Conservation (phyloP, 2,329 filamentous ascomycete species). For the Orbilia javanica region DNA sequence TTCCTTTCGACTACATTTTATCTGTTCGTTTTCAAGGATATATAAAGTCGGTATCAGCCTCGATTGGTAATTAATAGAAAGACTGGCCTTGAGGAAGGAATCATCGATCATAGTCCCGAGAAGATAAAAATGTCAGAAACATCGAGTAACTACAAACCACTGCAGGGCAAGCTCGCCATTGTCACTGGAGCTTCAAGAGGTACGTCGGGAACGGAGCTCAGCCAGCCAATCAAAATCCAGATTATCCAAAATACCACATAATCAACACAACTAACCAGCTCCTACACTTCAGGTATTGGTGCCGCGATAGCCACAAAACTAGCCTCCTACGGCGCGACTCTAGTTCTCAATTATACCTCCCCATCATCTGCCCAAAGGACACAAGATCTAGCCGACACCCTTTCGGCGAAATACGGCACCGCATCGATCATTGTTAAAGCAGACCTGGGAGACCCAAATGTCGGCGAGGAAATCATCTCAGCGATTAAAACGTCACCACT, state of each 20-base stretch:
- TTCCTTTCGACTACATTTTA: background rate
- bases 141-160: slow-evolving; percentile 61
- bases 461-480: slow-evolving; percentile 34
- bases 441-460: slow-evolving; percentile 71
- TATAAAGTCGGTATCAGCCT: too few species aligned
- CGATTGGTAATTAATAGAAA: too few species aligned
- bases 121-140: background rate
- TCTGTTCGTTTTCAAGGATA: too few species aligned
- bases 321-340: slow-evolving; percentile 77
- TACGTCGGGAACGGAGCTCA: slow-evolving; percentile 64
- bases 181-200: slow-evolving; percentile 84
- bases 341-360: slow-evolving; percentile 80
- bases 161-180: slow-evolving; percentile 83
- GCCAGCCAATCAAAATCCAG: background rate
- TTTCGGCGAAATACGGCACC: slow-evolving; percentile 72
- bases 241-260: slow-evolving; percentile 23
- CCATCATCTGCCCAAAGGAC: slow-evolving; percentile 71
- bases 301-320: slow-evolving; percentile 77
- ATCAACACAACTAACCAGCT: slow-evolving; percentile 7
- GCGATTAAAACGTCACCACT: slow-evolving; percentile 68
- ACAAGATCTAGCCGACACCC: slow-evolving; percentile 70
- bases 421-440: slow-evolving; percentile 76
- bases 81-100: too few species aligned
- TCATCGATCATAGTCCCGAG: background rate
- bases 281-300: slow-evolving; percentile 75